Evolutionary conservation across 148 eudicot genomes (phyloP), one percentile per base, ranked within the genome.

Genomic region (Cornus kousa): DNA sequence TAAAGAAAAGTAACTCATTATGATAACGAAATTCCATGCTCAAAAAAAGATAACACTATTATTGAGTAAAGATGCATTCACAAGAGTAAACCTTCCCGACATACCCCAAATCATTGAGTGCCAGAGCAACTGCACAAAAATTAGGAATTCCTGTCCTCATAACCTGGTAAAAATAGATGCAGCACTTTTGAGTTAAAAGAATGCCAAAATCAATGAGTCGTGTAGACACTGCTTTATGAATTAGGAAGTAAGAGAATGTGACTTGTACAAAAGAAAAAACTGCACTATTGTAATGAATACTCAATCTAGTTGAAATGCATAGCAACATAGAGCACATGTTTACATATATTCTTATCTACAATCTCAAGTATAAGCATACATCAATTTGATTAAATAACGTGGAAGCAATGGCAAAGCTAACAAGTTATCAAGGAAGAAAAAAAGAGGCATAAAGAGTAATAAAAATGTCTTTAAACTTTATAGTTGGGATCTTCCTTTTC

Each of bases 101-200:
- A 69, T 89, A 95, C 99, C 99, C 98, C 85, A 95, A 83, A 84
- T 95, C 97, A 87, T 85, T 82, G 73, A 95, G 93, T 70, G 97
- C 99, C 80, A 95, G 87, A 83, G 99, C 97, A 82, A 95, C 98
- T 70, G 99, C 99, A 87, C 99, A 95, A 70, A 95, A 95, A 81
- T 93, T 95, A 62, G 99, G 99, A 85, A 95, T 70, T 55, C 99
- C 97, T 70, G 97, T 95, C 82, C 97, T 88, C 90, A 92, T 85
- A 71, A 95, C 99, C 99, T 95, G 91, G 70, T 32, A 76, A 79
- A 43, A 70, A 73, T 53, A 24, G 32, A 48, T 74, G 43, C 43
- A 72, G 24, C 74, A 50, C 53, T 20, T 35, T 60, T 68, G 55
- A 31, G 40, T 43, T n/a, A 73, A 77, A 78, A 78, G 62, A 33